Percentiles rank a stretch among this genome's conserved stretches.
These are phyloP conservation scores for Glonium stellatum DNA, from an alignment of 495 filamentous ascomycete genomes.

Conservation along the genomic window DNA sequence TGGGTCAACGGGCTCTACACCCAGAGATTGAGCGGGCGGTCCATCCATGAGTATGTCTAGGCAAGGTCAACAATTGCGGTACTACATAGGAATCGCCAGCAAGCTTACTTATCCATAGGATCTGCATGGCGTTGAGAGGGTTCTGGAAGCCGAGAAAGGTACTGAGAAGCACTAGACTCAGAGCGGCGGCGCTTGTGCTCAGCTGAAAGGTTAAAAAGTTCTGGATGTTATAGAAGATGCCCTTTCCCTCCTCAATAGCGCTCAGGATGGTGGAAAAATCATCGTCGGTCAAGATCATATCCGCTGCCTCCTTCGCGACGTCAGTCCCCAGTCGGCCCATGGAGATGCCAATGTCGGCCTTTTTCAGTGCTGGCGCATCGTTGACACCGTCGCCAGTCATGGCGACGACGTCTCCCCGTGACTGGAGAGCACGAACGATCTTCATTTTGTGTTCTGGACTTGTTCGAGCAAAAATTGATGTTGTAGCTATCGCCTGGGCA, in stretches of 20 bases:
- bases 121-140: slow-evolving; percentile 97
- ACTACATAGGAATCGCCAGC: neutral
- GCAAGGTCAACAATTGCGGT: slow-evolving; percentile 9
- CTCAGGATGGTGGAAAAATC: slow-evolving; percentile 95
- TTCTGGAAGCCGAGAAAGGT: slow-evolving; percentile 89
- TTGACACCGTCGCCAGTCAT: slow-evolving; percentile 99
- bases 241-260: slow-evolving; percentile 97
- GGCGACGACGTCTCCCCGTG: slow-evolving; percentile 91
- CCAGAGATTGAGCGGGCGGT: slow-evolving; percentile 91
- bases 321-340: slow-evolving; percentile 96
- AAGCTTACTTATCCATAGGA: slow-evolving; percentile 93
- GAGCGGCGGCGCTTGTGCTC: slow-evolving; percentile 89
- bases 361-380: slow-evolving; percentile 93
- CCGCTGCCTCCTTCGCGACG: slow-evolving; percentile 97
- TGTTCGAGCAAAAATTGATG: slow-evolving; percentile 90
- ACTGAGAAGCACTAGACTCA: slow-evolving; percentile 84
- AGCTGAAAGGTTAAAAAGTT: slow-evolving; percentile 99
- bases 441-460: slow-evolving; percentile 98
- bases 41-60: slow-evolving; percentile 99
- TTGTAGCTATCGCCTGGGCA: slow-evolving; percentile 71
- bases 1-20: slow-evolving; percentile 91
- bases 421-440: slow-evolving; percentile 84
- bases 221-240: slow-evolving; percentile 99
- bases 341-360: slow-evolving; percentile 94
- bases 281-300: slow-evolving; percentile 98